These are phyloP conservation scores for Trichoderma atrobrunneum DNA, from an alignment of 2,329 filamentous ascomycete species.

Conservation along the genomic window DNA sequence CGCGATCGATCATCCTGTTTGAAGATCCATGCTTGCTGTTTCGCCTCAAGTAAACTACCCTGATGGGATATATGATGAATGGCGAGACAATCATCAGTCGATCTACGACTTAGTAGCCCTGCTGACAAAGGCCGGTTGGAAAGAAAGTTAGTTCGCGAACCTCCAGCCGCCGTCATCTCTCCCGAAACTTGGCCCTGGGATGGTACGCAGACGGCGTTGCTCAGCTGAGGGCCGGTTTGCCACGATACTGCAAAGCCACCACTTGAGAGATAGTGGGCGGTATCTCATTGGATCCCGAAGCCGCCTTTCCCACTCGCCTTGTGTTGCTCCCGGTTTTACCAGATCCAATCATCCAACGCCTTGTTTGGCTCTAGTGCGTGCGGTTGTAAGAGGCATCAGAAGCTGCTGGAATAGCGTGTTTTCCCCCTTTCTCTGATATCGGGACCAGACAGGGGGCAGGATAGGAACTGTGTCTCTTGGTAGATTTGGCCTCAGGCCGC, in stretches of 20 bases:
- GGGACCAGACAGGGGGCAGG: not conserved
- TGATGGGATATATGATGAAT: not conserved
- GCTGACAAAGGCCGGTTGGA: not conserved
- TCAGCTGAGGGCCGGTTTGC: constrained; percentile 17
- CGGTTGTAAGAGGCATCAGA: not conserved
- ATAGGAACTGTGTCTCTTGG: not conserved
- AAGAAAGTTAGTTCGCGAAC: not conserved
- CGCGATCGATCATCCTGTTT: not conserved
- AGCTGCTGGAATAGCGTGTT: not conserved
- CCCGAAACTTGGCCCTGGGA: not conserved
- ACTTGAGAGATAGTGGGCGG: not conserved
- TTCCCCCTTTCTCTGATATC: not conserved
- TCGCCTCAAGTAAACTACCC: constrained; percentile 7
- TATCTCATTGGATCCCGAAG: constrained; percentile 12
- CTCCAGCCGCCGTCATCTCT: constrained; percentile 5
- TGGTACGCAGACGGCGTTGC: constrained; percentile 10
- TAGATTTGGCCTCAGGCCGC: not conserved
- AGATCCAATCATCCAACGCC: constrained; percentile 1
- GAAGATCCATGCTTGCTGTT: constrained; percentile 14
- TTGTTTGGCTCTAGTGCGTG: not conserved
- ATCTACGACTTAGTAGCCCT: not conserved
- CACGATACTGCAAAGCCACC: constrained; percentile 15
- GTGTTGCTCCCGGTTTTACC: constrained; percentile 2
- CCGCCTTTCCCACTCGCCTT: constrained; percentile 1
- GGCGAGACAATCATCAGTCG: not conserved